Percentiles rank a stretch among this genome's conserved stretches.
Conservation (phyloP, 2,329 filamentous ascomycete species). For the Hypoxylon sp. region DNA sequence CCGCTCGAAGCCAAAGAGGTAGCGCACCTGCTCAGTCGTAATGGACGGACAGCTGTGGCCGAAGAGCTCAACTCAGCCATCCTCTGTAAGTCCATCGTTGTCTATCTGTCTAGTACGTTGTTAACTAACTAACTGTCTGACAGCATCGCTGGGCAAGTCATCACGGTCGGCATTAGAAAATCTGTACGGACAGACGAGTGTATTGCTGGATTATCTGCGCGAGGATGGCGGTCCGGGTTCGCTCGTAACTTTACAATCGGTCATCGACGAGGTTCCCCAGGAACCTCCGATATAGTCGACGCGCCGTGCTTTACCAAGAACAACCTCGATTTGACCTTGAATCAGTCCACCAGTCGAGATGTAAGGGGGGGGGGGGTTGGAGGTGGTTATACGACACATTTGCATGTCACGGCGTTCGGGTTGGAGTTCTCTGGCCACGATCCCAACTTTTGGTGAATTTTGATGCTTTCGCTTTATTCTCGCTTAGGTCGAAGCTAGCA, state of each 20-base stretch:
- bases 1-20: conserved; percentile 77
- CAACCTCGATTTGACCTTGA: not conserved
- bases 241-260: conserved; percentile 71
- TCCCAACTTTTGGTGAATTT: not conserved
- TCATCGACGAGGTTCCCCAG: conserved; percentile 57
- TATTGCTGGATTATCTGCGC: conserved; percentile 82
- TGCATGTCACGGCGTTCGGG: conserved; percentile 1
- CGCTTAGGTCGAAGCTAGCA: not conserved
- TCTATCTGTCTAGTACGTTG: not conserved
- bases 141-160: conserved; percentile 90
- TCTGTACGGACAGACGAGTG: conserved; percentile 84
- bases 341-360: not conserved
- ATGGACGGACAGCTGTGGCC: conserved; percentile 78
- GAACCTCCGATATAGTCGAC: conserved; percentile 41
- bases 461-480: not conserved
- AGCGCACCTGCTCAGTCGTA: conserved; percentile 77
- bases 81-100: conserved; percentile 67
- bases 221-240: conserved; percentile 82
- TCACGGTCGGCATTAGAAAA: conserved; percentile 85
- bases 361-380: not conserved
- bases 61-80: conserved; percentile 96
- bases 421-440: not conserved
- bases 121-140: conserved; percentile 22
- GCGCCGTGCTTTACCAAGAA: not conserved
- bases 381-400: not conserved